Evolutionary conservation across 2,329 filamentous ascomycete species (phyloP), one percentile per base, ranked within the genome.

Genomic region (Monilinia polystroma): DNA sequence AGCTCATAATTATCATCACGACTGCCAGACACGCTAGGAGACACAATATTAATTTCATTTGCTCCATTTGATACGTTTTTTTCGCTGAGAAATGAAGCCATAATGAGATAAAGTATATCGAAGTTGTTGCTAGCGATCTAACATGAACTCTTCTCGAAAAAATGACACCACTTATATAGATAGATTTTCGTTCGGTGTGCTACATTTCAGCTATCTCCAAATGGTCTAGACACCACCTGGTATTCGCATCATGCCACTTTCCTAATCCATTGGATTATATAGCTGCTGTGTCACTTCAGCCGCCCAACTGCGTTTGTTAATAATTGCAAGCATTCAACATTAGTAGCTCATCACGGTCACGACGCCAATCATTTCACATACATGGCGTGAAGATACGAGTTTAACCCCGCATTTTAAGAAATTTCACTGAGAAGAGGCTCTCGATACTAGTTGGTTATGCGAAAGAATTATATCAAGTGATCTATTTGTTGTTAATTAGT

Each of bases 1-100:
- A 56, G n/a, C 38, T 56, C 54, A 38, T 56, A 38, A 38, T 56
- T 38, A 41, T 56, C 54, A 18, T 56, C 54, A 56, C 18, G 54
- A 56, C 54, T 38, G 6, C 54, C 29, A 16, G 29, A 38, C 11
- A 26, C 23, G n/a, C 23, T 12, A 52, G 49, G 14, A 11, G 32
- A 18, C 32, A 26, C 14, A 41, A 57, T 38, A 3, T 52, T 4
- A 10, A 52, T 26, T 6, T 29, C 23, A 8, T 5, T 52, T 52
- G 11, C 23, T 52, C 4, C 4, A 4, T 26, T 26, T 4, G 4
- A 52, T 52, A 11, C 11, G 11, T 14, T 12, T 52, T 26, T 52
- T 26, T 29, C 23, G 5, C 29, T 52, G 2, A 16, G 5, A 3
- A 26, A 12, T 5, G 49, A 52, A 52, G 23, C 10, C 23, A 52